Evolutionary conservation across 768 basidiomycete genomes (phyloP).

Genomic region (Amyloporia xantha): DNA sequence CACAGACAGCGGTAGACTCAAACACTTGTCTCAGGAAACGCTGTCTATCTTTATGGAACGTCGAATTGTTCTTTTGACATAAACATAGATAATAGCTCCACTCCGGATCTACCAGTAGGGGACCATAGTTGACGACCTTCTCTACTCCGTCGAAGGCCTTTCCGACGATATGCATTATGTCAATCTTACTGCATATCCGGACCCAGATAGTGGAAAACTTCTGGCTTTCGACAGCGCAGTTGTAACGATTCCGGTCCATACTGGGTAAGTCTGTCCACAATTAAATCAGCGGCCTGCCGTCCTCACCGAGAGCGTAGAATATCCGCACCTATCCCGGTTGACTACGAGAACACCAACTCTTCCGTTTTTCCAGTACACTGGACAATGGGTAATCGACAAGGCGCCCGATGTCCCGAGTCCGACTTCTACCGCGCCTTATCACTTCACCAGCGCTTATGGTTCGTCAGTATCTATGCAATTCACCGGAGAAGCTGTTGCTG

Average conservation of each 20-base stretch:
- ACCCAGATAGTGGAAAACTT: conserved; percentile 19
- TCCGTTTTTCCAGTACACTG: conserved; percentile 40
- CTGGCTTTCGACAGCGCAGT: conserved; percentile 52
- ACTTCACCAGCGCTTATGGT: conserved; percentile 29
- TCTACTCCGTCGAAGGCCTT: conserved; percentile 43
- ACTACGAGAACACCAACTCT: conserved; percentile 32
- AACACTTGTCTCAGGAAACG: conserved; percentile 60
- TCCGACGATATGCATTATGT: conserved; percentile 45
- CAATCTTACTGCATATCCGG: conserved; percentile 37
- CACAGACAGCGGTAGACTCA: no score
- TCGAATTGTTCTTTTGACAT: conserved; percentile 36
- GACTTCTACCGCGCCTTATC: conserved; percentile 16
- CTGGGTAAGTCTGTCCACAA: conserved; percentile 3
- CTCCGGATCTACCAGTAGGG: background rate
- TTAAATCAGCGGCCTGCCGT: no score
- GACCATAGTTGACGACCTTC: conserved; percentile 35
- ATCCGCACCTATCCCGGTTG: background rate
- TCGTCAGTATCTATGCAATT: conserved; percentile 39
- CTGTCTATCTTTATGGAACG: conserved; percentile 53
- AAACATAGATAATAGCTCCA: conserved; percentile 39
- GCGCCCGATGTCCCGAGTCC: conserved; percentile 16
- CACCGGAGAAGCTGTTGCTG: conserved; percentile 26
- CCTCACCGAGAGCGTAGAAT: no score
- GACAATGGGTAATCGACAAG: conserved; percentile 39
- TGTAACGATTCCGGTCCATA: conserved; percentile 29